Conservation (phyloP, 179 eudicot genomes). For the Silene noctiflora region DNA sequence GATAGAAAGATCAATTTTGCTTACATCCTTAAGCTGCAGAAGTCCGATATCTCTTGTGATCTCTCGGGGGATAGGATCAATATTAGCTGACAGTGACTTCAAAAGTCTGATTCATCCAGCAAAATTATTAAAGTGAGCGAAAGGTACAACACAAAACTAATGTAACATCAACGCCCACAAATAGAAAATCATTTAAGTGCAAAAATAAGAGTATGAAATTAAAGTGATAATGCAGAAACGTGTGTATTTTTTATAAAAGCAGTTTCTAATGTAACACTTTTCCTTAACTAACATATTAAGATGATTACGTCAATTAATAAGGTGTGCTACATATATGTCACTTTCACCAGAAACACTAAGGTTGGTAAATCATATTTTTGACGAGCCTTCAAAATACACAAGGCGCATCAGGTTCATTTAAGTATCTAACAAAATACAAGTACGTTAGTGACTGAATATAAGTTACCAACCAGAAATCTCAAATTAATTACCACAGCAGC, state of each 20-base stretch:
- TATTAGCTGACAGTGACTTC: slow-evolving; percentile 46
- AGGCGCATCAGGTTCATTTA: not conserved
- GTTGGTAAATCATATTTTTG: not conserved
- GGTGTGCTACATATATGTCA: not conserved
- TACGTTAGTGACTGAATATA: not conserved
- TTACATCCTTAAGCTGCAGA: slow-evolving; percentile 68
- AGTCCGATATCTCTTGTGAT: slow-evolving; percentile 65
- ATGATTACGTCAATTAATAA: not conserved
- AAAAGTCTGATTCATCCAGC: slow-evolving; percentile 52
- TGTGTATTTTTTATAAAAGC: not conserved
- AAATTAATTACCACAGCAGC: not conserved
- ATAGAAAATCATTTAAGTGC: not conserved
- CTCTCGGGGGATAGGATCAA: slow-evolving; percentile 83
- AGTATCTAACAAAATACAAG: not conserved
- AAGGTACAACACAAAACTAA: not conserved
- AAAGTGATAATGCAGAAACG: not conserved
- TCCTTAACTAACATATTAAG: not conserved
- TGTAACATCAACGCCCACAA: not conserved
- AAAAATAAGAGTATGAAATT: not conserved
- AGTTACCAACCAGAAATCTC: not conserved
- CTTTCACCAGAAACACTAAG: not conserved
- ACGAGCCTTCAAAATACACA: not conserved
- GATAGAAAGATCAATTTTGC: slow-evolving; percentile 25
- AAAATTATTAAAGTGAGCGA: slow-evolving; percentile 13
- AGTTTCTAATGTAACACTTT: not conserved